These are phyloP conservation scores for Entomortierella parvispora DNA, from an alignment of 192 early-diverging fungal genomes.

Conservation along the genomic window DNA sequence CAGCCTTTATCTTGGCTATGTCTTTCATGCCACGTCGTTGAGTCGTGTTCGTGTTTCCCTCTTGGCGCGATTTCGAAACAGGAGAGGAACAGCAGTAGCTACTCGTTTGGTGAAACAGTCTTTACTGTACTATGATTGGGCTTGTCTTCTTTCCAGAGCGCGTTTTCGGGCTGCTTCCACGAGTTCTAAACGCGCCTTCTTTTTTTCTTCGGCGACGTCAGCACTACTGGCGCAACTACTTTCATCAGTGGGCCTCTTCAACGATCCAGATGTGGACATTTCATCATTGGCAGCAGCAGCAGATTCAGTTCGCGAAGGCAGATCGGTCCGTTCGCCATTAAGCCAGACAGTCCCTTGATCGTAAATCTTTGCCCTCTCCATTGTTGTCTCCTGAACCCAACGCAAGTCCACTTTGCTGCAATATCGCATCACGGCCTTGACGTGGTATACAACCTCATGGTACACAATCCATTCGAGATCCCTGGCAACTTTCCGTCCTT, in stretches of 20 bases:
- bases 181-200: conserved; percentile 45
- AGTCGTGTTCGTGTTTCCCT: too few species aligned
- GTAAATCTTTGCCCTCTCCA: conserved; percentile 52
- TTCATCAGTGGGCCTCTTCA: not conserved
- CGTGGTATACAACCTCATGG: conserved; percentile 91
- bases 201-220: conserved; percentile 28
- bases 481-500: conserved; percentile 39
- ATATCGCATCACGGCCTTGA: conserved; percentile 96
- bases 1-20: too few species aligned
- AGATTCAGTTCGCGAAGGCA: not conserved
- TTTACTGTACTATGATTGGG: too few species aligned
- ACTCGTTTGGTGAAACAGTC: too few species aligned
- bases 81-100: too few species aligned
- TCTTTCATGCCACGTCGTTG: too few species aligned
- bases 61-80: too few species aligned
- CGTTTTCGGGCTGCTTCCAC: conserved; percentile 56
- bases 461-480: conserved; percentile 96
- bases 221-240: not conserved
- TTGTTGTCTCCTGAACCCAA: conserved; percentile 84
- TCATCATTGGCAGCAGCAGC: not conserved
- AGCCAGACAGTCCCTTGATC: conserved; percentile 35
- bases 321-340: conserved; percentile 21
- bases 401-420: conserved; percentile 88
- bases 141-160: conserved; percentile 52
- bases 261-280: not conserved